Base-by-base conservation (phyloP, 139 green algal species). In the Ostreobium quekettii region DNA sequence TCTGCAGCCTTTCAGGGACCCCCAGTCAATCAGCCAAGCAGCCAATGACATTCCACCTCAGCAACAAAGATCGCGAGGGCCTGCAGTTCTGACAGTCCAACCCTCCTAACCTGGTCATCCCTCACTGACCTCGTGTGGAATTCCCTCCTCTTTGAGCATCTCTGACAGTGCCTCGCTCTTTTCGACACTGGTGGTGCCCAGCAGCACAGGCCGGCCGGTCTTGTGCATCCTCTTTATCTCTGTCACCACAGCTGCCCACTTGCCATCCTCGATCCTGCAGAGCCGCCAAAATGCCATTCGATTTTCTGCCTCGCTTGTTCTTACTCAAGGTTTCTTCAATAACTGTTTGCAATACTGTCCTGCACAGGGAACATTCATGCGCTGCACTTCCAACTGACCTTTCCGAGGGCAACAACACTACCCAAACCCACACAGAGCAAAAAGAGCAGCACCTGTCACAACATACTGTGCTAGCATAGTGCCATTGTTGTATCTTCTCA, bases 121-220 rank as follows among this genome's bases (percentile, higher is more conserved):
- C 15, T 19, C 15, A 1, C 71, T 0, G 49, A 86, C 84, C 80
- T 89, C 77, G 78, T 94, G 88, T 32, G 74, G 72, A 72, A 97
- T 91, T 39, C 83, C 82, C 29, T 79, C 79, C 56, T 91, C 74
- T 4, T 72, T 31, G 47, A 99, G 81, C 77, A 89, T 76, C 0
- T 32, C 66, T 37, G 85, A 89, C 22, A 99, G 74, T 28, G 71
- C 57, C 83, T 98, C 93, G 46, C 74, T 89, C 64, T 86, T 87
- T 82, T 98, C 94, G 65, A 99, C 94, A 36, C 67, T 83, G 7
- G 91, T 97, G 22, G 90, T 96, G 48, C 90, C 90, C 48, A 99
- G 88, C 61, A 99, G 81, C 64, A 96, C 85, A 0, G 94, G 92
- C 15, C 92, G 82, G 22, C 93, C 94, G 2, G 75, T 78, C 66